Percentiles rank a stretch among this genome's conserved stretches.
phyloP scores from a whole-genome alignment of 2,329 filamentous ascomycete genomes.

The Penicillium verrucosum region DNA sequence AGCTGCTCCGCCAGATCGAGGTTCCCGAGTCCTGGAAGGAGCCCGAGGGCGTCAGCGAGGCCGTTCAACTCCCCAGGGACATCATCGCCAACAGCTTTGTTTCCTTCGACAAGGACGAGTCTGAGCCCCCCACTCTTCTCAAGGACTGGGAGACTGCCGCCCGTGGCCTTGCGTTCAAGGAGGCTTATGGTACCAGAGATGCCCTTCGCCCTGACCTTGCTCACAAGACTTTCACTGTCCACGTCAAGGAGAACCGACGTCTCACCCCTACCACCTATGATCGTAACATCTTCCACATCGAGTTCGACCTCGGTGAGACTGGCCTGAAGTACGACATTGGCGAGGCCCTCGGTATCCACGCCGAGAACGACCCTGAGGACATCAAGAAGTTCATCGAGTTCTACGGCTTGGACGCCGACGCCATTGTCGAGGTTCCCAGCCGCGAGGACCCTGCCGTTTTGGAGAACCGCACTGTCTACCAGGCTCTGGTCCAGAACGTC shows the following conservation, averaged over 20 bases:
- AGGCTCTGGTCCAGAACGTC: slow-evolving; percentile 85
- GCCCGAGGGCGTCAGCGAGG: slow-evolving; percentile 48
- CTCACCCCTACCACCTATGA: slow-evolving; percentile 86
- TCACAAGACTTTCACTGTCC: slow-evolving; percentile 81
- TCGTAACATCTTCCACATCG: slow-evolving; percentile 99
- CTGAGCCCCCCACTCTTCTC: slow-evolving; percentile 64
- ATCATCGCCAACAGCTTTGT: slow-evolving; percentile 79
- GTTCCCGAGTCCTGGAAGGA: slow-evolving; percentile 78
- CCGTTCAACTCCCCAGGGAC: slow-evolving; percentile 55
- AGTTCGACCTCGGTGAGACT: slow-evolving; percentile 90
- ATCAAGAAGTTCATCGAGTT: slow-evolving; percentile 83
- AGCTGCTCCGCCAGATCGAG: slow-evolving; percentile 68
- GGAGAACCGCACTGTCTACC: slow-evolving; percentile 89
- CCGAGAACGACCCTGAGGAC: slow-evolving; percentile 79
- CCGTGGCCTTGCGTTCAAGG: slow-evolving; percentile 88
- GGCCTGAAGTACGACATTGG: slow-evolving; percentile 96
- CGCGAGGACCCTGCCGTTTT: slow-evolving; percentile 70
- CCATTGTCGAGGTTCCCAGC: slow-evolving; percentile 86
- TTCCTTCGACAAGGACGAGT: slow-evolving; percentile 71
- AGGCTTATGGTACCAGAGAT: slow-evolving; percentile 75
- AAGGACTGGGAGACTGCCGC: slow-evolving; percentile 79
- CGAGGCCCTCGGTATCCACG: slow-evolving; percentile 93
- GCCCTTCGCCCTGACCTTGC: slow-evolving; percentile 79
- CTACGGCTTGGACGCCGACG: slow-evolving; percentile 79
- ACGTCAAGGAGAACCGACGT: slow-evolving; percentile 91